Base-by-base conservation (phyloP, 345 rosid species). In the Eutrema heterophyllum region DNA sequence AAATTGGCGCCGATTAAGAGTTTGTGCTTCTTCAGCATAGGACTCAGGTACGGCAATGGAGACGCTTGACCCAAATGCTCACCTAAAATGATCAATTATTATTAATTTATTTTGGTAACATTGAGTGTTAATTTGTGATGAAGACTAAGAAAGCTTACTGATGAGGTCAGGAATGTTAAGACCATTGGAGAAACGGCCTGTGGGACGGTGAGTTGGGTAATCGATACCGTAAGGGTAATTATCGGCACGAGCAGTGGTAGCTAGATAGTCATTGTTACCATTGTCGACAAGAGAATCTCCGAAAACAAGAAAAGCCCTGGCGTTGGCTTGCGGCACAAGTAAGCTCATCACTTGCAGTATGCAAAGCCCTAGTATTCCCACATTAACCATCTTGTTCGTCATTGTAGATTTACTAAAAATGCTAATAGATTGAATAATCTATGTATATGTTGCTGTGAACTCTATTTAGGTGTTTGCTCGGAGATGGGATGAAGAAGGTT, bases 121-220 rank as follows among this genome's bases (percentile, higher is more conserved):
- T 12, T 41, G 11, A 33, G 7, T 21, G 46, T 26, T 52, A 30
- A n/a, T 16, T 54, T 24, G 50, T 64, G 24, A 21, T 55, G 51
- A 39, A 12, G 32, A 50, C 6, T 12, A 64, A 36, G 38, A 43
- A 18, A 58, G 78, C 35, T 64, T 79, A 90, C 97, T 88, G 68
- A 90, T 85, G 52, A 92, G 77, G 66, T 92, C 98, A n/a, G 98
- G 97, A 52, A 92, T 88, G 83, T 90, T 92, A 21, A 80, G 76
- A 77, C 98, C 97, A 74, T 92, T 92, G 10, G 98, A 86, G 86
- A 92, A 92, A 24, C 98, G 95, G 38, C 97, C 97, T 0, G 95
- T 87, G 59, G 98, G 77, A 8, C 74, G 87, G 55, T 67, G 85
- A 45, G 84, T 86, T 0, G 98, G 98, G 70, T 69, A 86, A 65